Evolutionary conservation across 2,329 filamentous ascomycete genomes (phyloP), one percentile per base, ranked within the genome.

Genomic region (Juglanconis juglandina): DNA sequence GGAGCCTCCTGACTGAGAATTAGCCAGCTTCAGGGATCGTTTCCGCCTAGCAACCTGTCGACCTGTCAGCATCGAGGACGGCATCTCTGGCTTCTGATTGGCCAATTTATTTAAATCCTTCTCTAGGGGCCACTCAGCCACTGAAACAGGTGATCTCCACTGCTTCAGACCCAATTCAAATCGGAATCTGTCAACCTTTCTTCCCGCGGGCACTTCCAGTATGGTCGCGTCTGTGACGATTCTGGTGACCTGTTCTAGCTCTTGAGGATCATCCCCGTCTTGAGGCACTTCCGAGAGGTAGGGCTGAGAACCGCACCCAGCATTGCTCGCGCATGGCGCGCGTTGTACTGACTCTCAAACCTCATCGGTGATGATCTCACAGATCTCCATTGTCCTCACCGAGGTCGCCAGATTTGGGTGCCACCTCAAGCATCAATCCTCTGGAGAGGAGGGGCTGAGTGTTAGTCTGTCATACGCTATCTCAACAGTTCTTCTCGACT

Each of bases 51-150:
- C 48, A 37, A 24, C 24, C 34, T 50, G 41, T 37, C 41, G 48
- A 52, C 60, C 60, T 52, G 39, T 62, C 34, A 62, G 24, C 50
- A 35, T 17, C 34, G 37, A 53, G 32, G 17, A 49, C 10, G 35
- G 2, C 48, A 14, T n/a, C n/a, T 34, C 1, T 32, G 39, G 11
- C 5, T 37, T 34, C 14, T 60, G 13, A 60, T 51, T 53, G 60
- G 60, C 35, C 39, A 35, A 35, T 51, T 35, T 14, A 35, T 51
- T 35, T 14, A 39, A 11, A 39, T 39, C 30, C 37, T 53, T 50
- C 41, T 35, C 44, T 47, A 24, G 13, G 39, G 32, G 24, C 41
- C 52, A 11, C 39, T 51, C 24, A 54, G 39, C 39, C n/a, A 4
- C 7, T 10, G 10, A 42, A 13, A 35, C 34, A 46, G 41, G 41